Base-by-base conservation (phyloP, 1,284 basidiomycete species). In the Microstroma glucosiphilum region DNA sequence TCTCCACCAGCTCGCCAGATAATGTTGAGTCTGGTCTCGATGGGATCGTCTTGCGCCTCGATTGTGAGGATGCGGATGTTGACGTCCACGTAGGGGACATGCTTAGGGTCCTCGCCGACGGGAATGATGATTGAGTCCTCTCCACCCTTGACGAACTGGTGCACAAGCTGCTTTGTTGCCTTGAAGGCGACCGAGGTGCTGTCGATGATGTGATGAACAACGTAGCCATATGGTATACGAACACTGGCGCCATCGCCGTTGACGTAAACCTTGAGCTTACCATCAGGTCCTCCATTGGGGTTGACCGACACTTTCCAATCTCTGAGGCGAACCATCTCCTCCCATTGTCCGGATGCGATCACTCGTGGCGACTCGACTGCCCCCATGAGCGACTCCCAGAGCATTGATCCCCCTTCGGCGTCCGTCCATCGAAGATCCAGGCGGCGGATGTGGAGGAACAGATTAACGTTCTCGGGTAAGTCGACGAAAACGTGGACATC, bases 31-130 rank as follows among this genome's bases (percentile, higher is more conserved):
- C 84, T 86, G 25, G 86, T 86, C 80, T 98, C 94, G 61, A 96
- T 86, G 0, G 88, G 85, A 75, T 94, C 90, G 77, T 98, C 94
- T 25, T 87, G 85, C n/a, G 87, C 88, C 79, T 97, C 92, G 6
- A 92, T 15, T 13, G 78, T 71, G 25, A 85, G 82, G 48, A 93
- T 81, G 40, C 81, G 83, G 59, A 96, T 77, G 2, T 81, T 81
- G 49, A 96, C 73, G 54, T 83, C 82, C 0, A 82, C 76, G 54
- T 76, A 65, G 0, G 92, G 92, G 17, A 80, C 62, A 42, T 64
- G 64, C 66, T 79, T 79, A 6, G 76, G 73, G n/a, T 61, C 72
- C 60, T 80, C 76, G 6, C 61, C 65, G 15, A 64, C 60, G 1
- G 78, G 78, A 15, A 63, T 56, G 60, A 79, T 75, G 56, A 74